A percentile compares a stretch with the other conserved stretches of the same genome.
Evolutionary conservation across 2,329 filamentous ascomycete genomes (phyloP).

Genomic region (Cryphonectria parasitica): DNA sequence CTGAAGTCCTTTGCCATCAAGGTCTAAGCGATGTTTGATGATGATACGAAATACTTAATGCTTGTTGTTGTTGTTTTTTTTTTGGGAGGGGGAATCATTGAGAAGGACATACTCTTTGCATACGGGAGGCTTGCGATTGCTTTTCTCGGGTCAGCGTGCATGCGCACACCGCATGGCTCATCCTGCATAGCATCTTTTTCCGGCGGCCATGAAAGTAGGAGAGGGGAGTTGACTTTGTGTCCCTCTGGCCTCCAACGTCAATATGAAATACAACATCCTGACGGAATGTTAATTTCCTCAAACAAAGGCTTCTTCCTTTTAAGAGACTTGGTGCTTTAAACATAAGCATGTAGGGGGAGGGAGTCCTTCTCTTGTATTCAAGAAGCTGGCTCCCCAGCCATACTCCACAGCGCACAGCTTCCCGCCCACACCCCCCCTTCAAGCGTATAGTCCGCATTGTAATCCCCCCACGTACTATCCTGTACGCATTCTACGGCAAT

Average conservation of each 20-base stretch:
- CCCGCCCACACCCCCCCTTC: too few relatives aligned
- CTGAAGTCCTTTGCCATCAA: slow-evolving; percentile 77
- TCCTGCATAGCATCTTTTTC: slow-evolving; percentile 18
- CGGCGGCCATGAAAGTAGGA: slow-evolving; percentile 13
- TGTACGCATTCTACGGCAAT: not conserved
- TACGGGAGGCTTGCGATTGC: slow-evolving; percentile 11
- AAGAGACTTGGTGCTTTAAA: too few relatives aligned
- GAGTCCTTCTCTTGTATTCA: not conserved
- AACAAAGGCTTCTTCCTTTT: not conserved
- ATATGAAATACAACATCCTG: slow-evolving; percentile 15
- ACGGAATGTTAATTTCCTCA: not conserved
- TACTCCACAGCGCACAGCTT: not conserved
- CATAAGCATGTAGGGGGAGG: not conserved
- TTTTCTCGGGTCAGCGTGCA: slow-evolving; percentile 1
- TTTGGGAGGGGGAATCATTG: not conserved
- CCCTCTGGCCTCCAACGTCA: slow-evolving; percentile 13
- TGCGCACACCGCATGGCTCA: slow-evolving; percentile 12
- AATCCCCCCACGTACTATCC: not conserved
- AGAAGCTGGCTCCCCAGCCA: not conserved
- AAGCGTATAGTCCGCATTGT: not conserved
- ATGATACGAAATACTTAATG: slow-evolving; percentile 25
- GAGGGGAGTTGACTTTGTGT: not conserved
- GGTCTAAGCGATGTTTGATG: slow-evolving; percentile 43
- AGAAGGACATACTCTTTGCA: slow-evolving; percentile 14
- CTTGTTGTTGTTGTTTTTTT: slow-evolving; percentile 24